Percentiles rank a stretch among this genome's conserved stretches.
These are phyloP conservation scores for Tuber indicum DNA, from an alignment of 495 filamentous ascomycete genomes.

Conservation along the genomic window DNA sequence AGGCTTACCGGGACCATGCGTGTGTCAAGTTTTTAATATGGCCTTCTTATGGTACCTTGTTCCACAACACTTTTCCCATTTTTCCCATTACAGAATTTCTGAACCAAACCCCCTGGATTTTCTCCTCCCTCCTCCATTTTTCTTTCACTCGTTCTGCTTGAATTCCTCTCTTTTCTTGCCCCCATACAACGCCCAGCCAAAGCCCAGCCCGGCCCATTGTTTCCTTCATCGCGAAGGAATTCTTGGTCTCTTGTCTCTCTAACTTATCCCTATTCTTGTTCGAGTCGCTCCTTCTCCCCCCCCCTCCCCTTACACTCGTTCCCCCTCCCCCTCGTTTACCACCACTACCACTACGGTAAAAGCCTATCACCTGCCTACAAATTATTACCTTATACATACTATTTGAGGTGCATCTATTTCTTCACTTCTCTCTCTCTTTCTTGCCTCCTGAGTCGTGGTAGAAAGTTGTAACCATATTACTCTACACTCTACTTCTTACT, in stretches of 20 bases:
- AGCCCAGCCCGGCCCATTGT: neutral
- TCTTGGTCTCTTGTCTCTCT: neutral
- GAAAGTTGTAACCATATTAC: neutral
- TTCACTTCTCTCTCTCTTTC: neutral
- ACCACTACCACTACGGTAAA: conserved; percentile 6
- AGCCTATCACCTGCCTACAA: neutral
- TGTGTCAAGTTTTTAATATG: neutral
- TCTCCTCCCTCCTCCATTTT: neutral
- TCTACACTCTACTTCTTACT: neutral
- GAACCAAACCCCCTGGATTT: conserved; percentile 1
- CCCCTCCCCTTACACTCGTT: neutral
- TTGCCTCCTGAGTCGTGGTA: neutral
- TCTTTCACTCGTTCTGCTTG: neutral
- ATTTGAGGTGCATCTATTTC: neutral
- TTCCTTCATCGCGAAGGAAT: neutral
- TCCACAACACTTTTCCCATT: neutral
- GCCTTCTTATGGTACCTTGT: neutral
- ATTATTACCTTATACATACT: neutral
- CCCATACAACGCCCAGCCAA: neutral
- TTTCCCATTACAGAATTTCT: neutral
- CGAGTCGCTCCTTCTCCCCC: conserved; percentile 3
- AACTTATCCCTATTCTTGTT: neutral
- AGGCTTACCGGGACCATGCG: neutral
- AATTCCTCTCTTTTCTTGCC: neutral
- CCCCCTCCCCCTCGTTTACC: conserved; percentile 14